Evolutionary conservation across 768 basidiomycete species (phyloP).

Genomic region (Tricholomella constricta): DNA sequence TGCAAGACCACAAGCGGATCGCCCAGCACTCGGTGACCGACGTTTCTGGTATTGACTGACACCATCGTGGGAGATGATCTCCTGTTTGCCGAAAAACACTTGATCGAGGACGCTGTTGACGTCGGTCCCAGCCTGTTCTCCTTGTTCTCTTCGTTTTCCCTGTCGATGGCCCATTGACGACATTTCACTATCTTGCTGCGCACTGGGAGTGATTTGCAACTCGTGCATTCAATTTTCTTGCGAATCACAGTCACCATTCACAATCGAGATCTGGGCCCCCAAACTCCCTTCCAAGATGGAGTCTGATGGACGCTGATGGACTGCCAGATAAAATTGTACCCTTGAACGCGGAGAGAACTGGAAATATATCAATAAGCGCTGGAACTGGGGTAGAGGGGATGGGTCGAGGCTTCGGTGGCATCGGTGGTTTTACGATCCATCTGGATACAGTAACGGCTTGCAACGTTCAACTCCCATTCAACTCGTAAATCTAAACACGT

Average conservation of each 20-base stretch:
- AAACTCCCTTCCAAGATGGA: no score
- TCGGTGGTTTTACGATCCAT: no score
- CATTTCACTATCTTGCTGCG: no score
- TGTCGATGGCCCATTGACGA: not conserved
- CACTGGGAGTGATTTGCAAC: no score
- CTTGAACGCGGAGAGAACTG: not conserved
- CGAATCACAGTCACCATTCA: not conserved
- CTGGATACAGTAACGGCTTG: no score
- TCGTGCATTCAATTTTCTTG: no score
- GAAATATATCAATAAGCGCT: not conserved
- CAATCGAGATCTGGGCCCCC: not conserved
- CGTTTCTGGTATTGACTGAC: slow-evolving; percentile 55
- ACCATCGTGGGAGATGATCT: slow-evolving; percentile 48
- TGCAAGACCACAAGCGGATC: slow-evolving; percentile 65
- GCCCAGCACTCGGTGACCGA: slow-evolving; percentile 34
- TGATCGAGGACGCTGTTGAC: slow-evolving; percentile 17
- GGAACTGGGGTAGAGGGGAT: no score
- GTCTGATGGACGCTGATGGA: no score
- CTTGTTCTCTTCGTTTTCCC: not conserved
- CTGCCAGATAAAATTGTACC: no score
- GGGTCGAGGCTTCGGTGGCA: no score
- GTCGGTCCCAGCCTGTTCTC: not conserved
- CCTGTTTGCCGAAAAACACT: slow-evolving; percentile 29
- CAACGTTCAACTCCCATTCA: no score
- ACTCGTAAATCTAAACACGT: no score